A percentile compares a stretch with the other conserved stretches of the same genome.
These are phyloP conservation scores for Colletotrichum trifolii DNA, from an alignment of 2,329 filamentous ascomycete species.

Conservation along the genomic window DNA sequence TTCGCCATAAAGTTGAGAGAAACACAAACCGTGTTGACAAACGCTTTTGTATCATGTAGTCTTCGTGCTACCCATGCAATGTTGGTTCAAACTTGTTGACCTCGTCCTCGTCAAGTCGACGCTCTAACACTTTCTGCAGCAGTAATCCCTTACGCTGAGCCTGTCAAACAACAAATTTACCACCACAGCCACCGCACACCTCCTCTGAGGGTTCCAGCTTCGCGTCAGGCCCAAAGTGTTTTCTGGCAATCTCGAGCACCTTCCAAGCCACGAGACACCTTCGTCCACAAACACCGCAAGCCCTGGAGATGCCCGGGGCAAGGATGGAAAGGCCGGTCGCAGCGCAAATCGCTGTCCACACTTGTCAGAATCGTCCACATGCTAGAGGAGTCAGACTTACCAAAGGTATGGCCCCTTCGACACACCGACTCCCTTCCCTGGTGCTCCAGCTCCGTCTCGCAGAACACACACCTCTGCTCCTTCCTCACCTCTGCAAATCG, in stretches of 20 bases:
- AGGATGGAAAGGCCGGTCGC: constrained; percentile 66
- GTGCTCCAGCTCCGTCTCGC: constrained; percentile 48
- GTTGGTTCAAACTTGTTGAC: background rate
- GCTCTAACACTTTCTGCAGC: background rate
- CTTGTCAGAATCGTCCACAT: constrained; percentile 4
- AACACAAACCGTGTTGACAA: too few species aligned
- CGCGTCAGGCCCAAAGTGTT: constrained; percentile 44
- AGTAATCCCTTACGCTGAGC: background rate
- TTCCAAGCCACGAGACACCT: constrained; percentile 60
- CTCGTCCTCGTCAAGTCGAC: background rate
- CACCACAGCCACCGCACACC: constrained; percentile 53
- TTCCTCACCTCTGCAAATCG: constrained; percentile 52
- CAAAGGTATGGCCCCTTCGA: constrained; percentile 52
- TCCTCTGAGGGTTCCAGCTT: constrained; percentile 47
- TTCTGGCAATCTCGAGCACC: constrained; percentile 48
- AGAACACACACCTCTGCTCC: constrained; percentile 60
- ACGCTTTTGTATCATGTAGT: too few species aligned
- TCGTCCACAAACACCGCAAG: constrained; percentile 65
- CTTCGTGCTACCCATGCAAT: too few species aligned
- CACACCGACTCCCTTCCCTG: constrained; percentile 52
- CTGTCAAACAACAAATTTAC: constrained; percentile 53
- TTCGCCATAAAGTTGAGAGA: too few species aligned
- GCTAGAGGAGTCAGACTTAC: constrained; percentile 41
- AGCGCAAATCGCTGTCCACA: constrained; percentile 59
- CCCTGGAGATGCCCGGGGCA: constrained; percentile 62